Evolutionary conservation across 345 rosid species (phyloP).

Genomic region (Melaleuca quinquenervia): DNA sequence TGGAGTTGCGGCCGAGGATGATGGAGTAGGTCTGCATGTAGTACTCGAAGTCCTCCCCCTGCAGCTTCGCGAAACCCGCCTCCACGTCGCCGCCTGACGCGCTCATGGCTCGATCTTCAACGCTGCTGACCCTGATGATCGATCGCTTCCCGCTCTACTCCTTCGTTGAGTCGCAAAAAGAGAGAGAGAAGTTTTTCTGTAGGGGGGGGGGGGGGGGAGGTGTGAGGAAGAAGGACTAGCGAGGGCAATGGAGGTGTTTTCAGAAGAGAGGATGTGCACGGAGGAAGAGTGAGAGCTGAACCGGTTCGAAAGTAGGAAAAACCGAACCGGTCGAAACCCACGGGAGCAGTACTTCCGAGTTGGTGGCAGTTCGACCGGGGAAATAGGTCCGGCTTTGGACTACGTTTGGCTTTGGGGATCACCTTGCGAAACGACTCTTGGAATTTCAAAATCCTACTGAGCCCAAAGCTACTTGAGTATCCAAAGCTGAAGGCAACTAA

Average conservation of each 20-base stretch:
- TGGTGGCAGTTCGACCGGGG: background rate
- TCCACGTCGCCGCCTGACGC: constrained; percentile 68
- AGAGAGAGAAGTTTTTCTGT: no score
- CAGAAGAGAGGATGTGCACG: background rate
- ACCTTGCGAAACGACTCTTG: background rate
- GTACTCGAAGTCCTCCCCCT: constrained; percentile 96
- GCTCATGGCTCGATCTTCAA: constrained; percentile 21
- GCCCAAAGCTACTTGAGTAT: background rate
- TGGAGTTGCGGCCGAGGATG: constrained; percentile 86
- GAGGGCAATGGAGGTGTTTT: background rate
- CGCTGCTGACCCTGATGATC: background rate
- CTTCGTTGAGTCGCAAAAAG: background rate
- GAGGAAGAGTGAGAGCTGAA: background rate
- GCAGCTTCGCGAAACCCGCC: constrained; percentile 96
- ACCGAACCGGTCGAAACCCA: background rate
- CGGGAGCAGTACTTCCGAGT: background rate
- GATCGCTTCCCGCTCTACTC: background rate
- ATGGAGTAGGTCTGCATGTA: constrained; percentile 98
- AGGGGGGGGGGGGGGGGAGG: no score
- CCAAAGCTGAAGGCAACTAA: background rate
- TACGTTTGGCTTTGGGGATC: background rate
- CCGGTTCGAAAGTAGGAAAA: background rate
- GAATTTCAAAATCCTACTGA: background rate
- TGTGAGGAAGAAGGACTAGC: background rate
- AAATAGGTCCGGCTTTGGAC: background rate